phyloP scores from a whole-genome alignment of 805 yeast genomes.

The Ogataea populi-albae region DNA sequence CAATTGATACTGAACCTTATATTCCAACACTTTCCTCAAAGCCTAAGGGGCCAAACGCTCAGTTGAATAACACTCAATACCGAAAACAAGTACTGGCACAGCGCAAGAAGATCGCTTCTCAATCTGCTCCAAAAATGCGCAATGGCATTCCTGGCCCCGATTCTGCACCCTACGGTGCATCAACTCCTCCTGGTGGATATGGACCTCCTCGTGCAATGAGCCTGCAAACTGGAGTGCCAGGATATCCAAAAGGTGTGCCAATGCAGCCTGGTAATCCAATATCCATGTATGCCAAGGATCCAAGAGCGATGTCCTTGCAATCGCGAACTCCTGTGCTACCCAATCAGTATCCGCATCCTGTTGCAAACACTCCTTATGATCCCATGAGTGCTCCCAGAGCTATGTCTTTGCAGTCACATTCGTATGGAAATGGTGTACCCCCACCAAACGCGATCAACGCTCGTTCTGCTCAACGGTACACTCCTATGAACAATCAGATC shows the following conservation, averaged over 20 bases:
- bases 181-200: too few species aligned
- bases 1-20: constrained; percentile 63
- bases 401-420: constrained; percentile 19
- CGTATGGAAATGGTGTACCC: constrained; percentile 9
- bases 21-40: constrained; percentile 61
- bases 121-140: constrained; percentile 14
- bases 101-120: constrained; percentile 50
- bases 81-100: constrained; percentile 67
- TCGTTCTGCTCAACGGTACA: neutral
- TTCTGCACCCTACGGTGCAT: constrained; percentile 24
- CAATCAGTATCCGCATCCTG: constrained; percentile 7
- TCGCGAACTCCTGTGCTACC: constrained; percentile 21
- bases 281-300: constrained; percentile 26
- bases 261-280: constrained; percentile 19
- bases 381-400: constrained; percentile 12
- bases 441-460: constrained; percentile 3
- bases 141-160: neutral
- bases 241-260: constrained; percentile 30
- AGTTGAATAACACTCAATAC: constrained; percentile 55
- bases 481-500: constrained; percentile 2
- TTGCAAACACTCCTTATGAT: neutral
- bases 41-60: constrained; percentile 27
- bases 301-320: constrained; percentile 47
- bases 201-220: constrained; percentile 41
- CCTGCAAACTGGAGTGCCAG: constrained; percentile 18